Evolutionary conservation across 2,329 filamentous ascomycete species (phyloP).

Genomic region (Stagonosporopsis chrysanthemi): DNA sequence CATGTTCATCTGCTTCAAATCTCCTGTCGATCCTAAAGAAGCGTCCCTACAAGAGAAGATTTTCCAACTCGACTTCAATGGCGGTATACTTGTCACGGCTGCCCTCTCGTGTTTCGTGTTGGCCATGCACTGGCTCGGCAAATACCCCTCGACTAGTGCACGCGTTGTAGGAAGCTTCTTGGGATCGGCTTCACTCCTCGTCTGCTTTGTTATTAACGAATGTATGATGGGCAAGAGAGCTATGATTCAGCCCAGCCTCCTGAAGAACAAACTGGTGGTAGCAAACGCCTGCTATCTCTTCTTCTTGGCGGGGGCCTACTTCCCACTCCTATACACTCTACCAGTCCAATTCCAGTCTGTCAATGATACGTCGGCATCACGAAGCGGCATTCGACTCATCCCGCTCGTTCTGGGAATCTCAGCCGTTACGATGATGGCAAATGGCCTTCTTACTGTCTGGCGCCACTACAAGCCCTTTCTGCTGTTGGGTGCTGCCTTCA

Average conservation of each 20-base stretch:
- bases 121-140: conserved; percentile 40
- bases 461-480: conserved; percentile 55
- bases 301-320: conserved; percentile 38
- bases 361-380: conserved; percentile 32
- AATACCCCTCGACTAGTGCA: conserved; percentile 54
- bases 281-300: conserved; percentile 32
- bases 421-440: conserved; percentile 38
- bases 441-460: conserved; percentile 37
- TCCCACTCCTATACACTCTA: conserved; percentile 39
- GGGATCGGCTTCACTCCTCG: conserved; percentile 54
- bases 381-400: conserved; percentile 39
- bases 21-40: conserved; percentile 22
- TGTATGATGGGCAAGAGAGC: conserved; percentile 36
- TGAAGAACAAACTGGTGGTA: conserved; percentile 28
- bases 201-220: conserved; percentile 51
- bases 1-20: conserved; percentile 34
- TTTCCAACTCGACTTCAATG: conserved; percentile 35
- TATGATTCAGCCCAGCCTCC: conserved; percentile 35
- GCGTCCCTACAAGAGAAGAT: conserved; percentile 28
- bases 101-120: conserved; percentile 38
- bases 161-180: conserved; percentile 58
- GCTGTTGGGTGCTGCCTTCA: conserved; percentile 37
- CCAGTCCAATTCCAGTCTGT: conserved; percentile 43
- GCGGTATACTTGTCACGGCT: conserved; percentile 28
- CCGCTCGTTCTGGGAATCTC: conserved; percentile 39